These are phyloP conservation scores for Escovopsis sp. DNA, from an alignment of 2,329 filamentous ascomycete species.

Conservation along the genomic window DNA sequence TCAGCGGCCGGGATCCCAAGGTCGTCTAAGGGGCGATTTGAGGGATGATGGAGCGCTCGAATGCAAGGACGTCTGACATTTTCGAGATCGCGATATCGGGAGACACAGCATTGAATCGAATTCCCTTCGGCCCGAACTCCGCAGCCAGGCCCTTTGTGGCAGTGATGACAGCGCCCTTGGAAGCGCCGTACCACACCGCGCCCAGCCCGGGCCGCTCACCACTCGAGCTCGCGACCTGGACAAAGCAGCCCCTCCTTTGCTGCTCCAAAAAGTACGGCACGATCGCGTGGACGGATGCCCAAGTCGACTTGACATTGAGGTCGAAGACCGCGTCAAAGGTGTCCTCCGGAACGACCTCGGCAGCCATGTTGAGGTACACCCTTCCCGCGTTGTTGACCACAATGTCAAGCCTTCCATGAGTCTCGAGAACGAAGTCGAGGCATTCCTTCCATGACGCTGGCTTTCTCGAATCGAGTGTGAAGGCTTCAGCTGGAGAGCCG, in stretches of 20 bases:
- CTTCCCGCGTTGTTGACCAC: slow-evolving; percentile 47
- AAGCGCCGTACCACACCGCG: slow-evolving; percentile 55
- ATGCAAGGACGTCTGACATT: too few relatives aligned
- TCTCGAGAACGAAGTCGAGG: slow-evolving; percentile 27
- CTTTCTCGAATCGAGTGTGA: slow-evolving; percentile 33
- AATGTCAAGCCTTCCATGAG: slow-evolving; percentile 38
- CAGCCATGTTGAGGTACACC: slow-evolving; percentile 46
- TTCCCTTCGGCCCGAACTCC: slow-evolving; percentile 56
- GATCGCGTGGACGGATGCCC: slow-evolving; percentile 41
- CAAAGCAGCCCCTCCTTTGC: slow-evolving; percentile 41
- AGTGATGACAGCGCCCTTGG: slow-evolving; percentile 49
- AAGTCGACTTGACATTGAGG: slow-evolving; percentile 56
- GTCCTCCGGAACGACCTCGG: slow-evolving; percentile 44
- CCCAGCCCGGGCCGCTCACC: slow-evolving; percentile 42
- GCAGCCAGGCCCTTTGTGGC: slow-evolving; percentile 46
- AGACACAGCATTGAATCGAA: slow-evolving; percentile 58
- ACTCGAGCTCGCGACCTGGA: slow-evolving; percentile 52
- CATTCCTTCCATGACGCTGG: slow-evolving; percentile 36
- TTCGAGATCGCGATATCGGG: slow-evolving; percentile 36
- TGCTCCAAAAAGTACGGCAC: slow-evolving; percentile 44
- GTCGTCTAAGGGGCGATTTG: too few relatives aligned
- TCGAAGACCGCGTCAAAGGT: slow-evolving; percentile 53
- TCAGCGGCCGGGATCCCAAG: too few relatives aligned
- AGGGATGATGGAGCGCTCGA: too few relatives aligned
- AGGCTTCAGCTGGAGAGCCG: slow-evolving; percentile 22